Conservation (phyloP, 306 rosid genomes). For the Cicer cuneatum region DNA sequence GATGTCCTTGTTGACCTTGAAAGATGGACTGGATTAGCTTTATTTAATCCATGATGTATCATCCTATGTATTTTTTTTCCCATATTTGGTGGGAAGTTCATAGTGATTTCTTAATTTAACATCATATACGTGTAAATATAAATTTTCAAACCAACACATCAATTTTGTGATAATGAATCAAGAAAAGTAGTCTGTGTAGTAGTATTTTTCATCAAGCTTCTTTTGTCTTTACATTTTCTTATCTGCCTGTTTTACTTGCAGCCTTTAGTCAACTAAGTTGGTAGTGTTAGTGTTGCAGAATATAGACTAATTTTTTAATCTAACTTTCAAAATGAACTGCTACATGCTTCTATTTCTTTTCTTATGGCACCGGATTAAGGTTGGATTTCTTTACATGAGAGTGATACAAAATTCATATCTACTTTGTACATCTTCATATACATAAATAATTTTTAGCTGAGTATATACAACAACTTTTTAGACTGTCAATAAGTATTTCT, state of each 20-base stretch:
- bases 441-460: background rate
- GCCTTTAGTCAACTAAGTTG: conserved; percentile 49
- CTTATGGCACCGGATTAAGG: background rate
- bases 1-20: conserved; percentile 19
- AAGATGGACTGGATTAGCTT: conserved; percentile 25
- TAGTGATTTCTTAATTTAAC: conserved; percentile 40
- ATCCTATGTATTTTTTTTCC: conserved; percentile 14
- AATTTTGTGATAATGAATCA: conserved; percentile 49
- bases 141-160: conserved; percentile 49
- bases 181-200: conserved; percentile 27
- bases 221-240: conserved; percentile 38
- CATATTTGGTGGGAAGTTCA: conserved; percentile 49
- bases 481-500: no score
- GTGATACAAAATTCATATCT: background rate
- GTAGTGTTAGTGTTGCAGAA: conserved; percentile 18
- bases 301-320: background rate
- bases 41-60: conserved; percentile 37
- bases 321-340: background rate
- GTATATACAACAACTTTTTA: background rate
- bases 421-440: no score
- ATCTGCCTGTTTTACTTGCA: conserved; percentile 46
- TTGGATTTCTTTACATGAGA: background rate
- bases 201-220: conserved; percentile 36
- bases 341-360: conserved; percentile 22
- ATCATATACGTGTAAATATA: conserved; percentile 59